phyloP scores from a whole-genome alignment of 306 rosid genomes.

The Quercus parvula region DNA sequence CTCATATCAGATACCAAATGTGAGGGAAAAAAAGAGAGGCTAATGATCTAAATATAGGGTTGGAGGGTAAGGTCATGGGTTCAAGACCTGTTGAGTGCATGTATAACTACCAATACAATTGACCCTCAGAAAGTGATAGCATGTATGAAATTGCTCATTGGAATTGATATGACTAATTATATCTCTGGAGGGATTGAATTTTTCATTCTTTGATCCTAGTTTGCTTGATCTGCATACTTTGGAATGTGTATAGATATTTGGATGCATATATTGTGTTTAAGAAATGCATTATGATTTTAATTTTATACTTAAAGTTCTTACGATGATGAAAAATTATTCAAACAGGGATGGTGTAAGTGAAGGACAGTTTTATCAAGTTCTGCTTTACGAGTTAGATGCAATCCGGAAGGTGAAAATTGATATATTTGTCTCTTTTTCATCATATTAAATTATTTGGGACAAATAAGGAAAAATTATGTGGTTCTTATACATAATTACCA shows the following conservation, averaged over 20 bases:
- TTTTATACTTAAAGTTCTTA: background rate
- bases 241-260: background rate
- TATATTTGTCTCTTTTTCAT: background rate
- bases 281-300: background rate
- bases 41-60: too few relatives aligned
- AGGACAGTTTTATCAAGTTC: slow-evolving; percentile 91
- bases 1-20: background rate
- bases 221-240: background rate
- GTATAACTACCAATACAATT: background rate
- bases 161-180: too few relatives aligned
- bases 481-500: slow-evolving; percentile 18
- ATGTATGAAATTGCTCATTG: background rate
- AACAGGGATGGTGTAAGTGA: slow-evolving; percentile 93
- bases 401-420: slow-evolving; percentile 67
- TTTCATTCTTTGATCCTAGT: background rate
- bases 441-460: background rate
- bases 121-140: background rate
- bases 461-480: background rate
- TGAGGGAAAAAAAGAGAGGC: too few relatives aligned
- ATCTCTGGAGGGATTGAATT: background rate
- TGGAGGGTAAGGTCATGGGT: too few relatives aligned
- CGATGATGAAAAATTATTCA: slow-evolving; percentile 13
- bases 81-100: too few relatives aligned
- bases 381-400: slow-evolving; percentile 85
- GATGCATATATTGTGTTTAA: background rate